Conservation (phyloP, 2,329 filamentous ascomycete species). For the Colletotrichum gigasporum region DNA sequence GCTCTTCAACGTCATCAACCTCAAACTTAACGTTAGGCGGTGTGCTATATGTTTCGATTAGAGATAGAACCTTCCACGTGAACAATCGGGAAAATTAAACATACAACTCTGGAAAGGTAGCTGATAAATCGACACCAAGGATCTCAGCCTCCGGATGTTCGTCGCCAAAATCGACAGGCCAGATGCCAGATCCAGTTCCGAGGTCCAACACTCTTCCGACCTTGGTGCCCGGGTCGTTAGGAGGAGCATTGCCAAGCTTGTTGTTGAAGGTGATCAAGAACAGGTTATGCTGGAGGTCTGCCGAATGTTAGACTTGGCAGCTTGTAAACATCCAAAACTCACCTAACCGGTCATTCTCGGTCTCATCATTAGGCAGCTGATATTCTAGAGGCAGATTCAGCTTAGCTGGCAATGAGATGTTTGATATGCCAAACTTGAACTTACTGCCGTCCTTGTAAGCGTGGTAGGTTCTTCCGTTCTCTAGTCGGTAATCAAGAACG, state of each 20-base stretch:
- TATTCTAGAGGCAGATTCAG: neutral
- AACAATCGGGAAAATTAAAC: neutral
- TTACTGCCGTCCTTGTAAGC: neutral
- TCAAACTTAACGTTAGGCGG: constrained; percentile 56
- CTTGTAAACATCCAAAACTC: neutral
- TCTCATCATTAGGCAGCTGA: neutral
- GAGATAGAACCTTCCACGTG: neutral
- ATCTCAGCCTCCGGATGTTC: constrained; percentile 33
- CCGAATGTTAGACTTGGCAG: too few species aligned
- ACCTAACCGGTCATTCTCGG: neutral
- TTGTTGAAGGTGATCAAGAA: constrained; percentile 43
- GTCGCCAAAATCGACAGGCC: constrained; percentile 53
- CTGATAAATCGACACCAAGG: constrained; percentile 50
- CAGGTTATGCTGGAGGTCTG: constrained; percentile 47
- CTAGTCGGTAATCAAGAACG: neutral
- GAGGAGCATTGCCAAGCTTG: constrained; percentile 40
- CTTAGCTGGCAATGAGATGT: too few species aligned
- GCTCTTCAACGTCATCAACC: constrained; percentile 44
- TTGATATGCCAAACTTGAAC: too few species aligned
- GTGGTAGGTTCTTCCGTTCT: too few species aligned
- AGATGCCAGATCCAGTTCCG: constrained; percentile 56
- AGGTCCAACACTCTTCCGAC: constrained; percentile 50
- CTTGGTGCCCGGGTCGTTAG: constrained; percentile 30
- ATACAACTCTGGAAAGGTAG: constrained; percentile 48
- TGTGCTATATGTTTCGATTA: constrained; percentile 36